Evolutionary conservation across 2,329 filamentous ascomycete genomes (phyloP).

Genomic region (Colletotrichum shisoi): DNA sequence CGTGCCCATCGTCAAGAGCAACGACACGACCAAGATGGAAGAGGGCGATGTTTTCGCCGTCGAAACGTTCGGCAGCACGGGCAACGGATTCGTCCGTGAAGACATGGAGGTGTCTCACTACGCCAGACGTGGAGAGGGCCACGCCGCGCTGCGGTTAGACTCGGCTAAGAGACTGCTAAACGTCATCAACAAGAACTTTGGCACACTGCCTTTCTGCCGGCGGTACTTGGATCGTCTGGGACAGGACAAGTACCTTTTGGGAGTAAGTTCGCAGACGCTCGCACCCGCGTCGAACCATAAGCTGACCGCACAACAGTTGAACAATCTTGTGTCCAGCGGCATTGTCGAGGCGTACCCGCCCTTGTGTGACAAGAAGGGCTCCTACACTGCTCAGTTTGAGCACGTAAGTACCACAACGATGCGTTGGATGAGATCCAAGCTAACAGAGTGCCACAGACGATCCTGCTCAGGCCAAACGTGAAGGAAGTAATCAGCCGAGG

Average conservation of each 20-base stretch:
- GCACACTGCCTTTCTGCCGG: conserved; percentile 88
- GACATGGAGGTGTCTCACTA: conserved; percentile 91
- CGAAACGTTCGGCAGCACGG: conserved; percentile 83
- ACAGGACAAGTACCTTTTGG: conserved; percentile 91
- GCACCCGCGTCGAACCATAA: conserved; percentile 46
- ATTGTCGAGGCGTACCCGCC: conserved; percentile 92
- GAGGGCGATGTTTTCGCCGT: conserved; percentile 84
- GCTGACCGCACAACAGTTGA: conserved; percentile 66
- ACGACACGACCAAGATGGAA: conserved; percentile 83
- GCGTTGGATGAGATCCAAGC: too few species aligned
- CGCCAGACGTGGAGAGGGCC: conserved; percentile 75
- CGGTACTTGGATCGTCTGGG: conserved; percentile 92
- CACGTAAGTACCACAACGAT: conserved; percentile 70
- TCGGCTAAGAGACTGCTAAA: conserved; percentile 86
- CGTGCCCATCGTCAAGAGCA: conserved; percentile 79
- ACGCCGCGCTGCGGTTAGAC: conserved; percentile 76
- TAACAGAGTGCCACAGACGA: conserved; percentile 61
- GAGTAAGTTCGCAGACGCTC: conserved; percentile 63
- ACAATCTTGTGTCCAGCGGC: conserved; percentile 81
- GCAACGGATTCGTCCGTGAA: conserved; percentile 77
- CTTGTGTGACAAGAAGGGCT: conserved; percentile 89
- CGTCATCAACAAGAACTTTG: conserved; percentile 96
- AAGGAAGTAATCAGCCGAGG: conserved; percentile 90
- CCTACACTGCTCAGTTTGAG: conserved; percentile 92
- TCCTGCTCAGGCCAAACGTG: conserved; percentile 77